Evolutionary conservation across 2,329 filamentous ascomycete species (phyloP), one percentile per base, ranked within the genome.

Genomic region (Aspergillus sp.): DNA sequence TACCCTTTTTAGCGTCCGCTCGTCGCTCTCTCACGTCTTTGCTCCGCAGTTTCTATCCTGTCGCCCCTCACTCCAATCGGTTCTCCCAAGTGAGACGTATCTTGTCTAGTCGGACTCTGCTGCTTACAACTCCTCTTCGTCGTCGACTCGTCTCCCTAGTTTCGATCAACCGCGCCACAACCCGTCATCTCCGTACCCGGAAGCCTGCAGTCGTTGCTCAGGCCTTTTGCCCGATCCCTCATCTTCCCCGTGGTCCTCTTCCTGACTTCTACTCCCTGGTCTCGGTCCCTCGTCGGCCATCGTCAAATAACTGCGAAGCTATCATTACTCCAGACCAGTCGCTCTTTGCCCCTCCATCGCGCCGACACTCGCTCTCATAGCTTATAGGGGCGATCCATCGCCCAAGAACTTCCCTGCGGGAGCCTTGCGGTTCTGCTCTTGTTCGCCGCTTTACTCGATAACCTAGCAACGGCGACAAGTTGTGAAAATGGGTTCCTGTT

Each of bases 401-500:
- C 48, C 52, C 30, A 57, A 57, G 43, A 31, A 52, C 41, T 51
- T 49, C 46, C 54, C 54, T 55, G 54, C 23, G 51, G 50, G 54
- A 52, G 60, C 59, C 50, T 62, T 56, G 46, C 45, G 64, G 60
- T 67, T 59, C 63, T 64, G 67, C 65, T 67, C 55, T 68, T 57
- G 62, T 55, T 50, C 66, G 64, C 66, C 63, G 66, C 66, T 41
- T 68, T 61, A 62, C 66, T 66, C 57, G 64, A 66, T 68, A 67
- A 66, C 60, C 60, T 28, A 28, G 25, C 25, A 28, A 28, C 62
- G 68, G 61, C 64, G 63, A 69, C 52, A 64, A 54, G 56, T 55
- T 62, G 51, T 56, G 67, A 76, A 62, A 61, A 99, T 99, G 95
- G 95, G 95, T 80, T 87, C 87, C 72, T 99, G 95, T 83, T 91